Conservation (phyloP, 805 yeast genomes). For the Nakazawaea wyomingensis region DNA sequence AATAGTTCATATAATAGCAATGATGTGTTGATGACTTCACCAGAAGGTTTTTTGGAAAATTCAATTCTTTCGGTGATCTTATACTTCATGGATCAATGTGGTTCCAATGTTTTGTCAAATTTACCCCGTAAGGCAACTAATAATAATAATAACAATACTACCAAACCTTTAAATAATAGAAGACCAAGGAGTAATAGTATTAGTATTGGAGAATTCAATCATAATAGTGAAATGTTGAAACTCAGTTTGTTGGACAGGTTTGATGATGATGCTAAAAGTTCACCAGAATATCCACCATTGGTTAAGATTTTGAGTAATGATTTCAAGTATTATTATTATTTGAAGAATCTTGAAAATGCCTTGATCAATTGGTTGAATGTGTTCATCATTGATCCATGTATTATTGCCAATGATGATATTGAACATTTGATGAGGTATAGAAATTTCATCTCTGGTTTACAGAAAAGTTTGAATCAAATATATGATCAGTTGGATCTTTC, state of each 20-base stretch:
- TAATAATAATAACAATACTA: too few species aligned
- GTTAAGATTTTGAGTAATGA: slow-evolving; percentile 18
- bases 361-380: slow-evolving; percentile 23
- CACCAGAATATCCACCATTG: slow-evolving; percentile 13
- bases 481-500: slow-evolving; percentile 9
- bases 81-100: slow-evolving; percentile 23
- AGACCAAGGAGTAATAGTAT: slow-evolving; percentile 15
- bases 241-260: slow-evolving; percentile 7
- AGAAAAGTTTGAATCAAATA: slow-evolving; percentile 7
- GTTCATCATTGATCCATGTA: slow-evolving; percentile 14
- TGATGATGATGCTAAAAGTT: slow-evolving; percentile 8
- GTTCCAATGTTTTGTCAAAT: slow-evolving; percentile 16
- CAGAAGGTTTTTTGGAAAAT: slow-evolving; percentile 19
- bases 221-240: slow-evolving; percentile 23
- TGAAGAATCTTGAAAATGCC: slow-evolving; percentile 23
- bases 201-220: slow-evolving; percentile 18
- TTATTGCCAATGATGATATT: slow-evolving; percentile 3
- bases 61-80: slow-evolving; percentile 24
- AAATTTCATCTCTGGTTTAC: slow-evolving; percentile 7
- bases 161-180: too few species aligned
- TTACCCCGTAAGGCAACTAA: too few species aligned
- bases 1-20: slow-evolving; percentile 14
- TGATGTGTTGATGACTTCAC: slow-evolving; percentile 15
- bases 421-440: slow-evolving; percentile 11
- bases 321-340: slow-evolving; percentile 18